Evolutionary conservation across 441 rosid species (phyloP).

Genomic region (Eugenia klotzschiana): DNA sequence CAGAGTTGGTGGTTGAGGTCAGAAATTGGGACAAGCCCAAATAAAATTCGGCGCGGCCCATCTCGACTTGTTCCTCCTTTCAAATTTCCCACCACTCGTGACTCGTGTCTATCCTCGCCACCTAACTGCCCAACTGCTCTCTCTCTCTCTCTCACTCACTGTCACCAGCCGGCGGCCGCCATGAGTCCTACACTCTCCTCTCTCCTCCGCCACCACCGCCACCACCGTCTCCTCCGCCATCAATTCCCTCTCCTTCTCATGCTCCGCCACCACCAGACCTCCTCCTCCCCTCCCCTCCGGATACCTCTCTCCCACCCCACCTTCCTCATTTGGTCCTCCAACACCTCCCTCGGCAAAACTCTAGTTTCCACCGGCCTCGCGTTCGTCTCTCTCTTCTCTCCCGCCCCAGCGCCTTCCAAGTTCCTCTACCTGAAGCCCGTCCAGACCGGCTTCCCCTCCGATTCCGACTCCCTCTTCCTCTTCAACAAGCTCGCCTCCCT

Average conservation of each 20-base stretch:
- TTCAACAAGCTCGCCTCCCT: slow-evolving; percentile 51
- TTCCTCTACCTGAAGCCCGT: slow-evolving; percentile 69
- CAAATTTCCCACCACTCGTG: slow-evolving; percentile 3
- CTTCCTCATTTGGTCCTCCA: slow-evolving; percentile 67
- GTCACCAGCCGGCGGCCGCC: slow-evolving; percentile 1
- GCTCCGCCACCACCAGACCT: slow-evolving; percentile 4
- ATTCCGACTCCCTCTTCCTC: slow-evolving; percentile 73
- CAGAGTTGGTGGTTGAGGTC: neutral
- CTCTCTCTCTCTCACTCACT: neutral
- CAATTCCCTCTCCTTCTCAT: neutral
- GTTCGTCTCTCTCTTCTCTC: slow-evolving; percentile 53
- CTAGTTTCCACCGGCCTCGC: slow-evolving; percentile 87
- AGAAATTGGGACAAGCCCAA: neutral
- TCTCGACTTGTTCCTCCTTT: neutral
- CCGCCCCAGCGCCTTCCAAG: slow-evolving; percentile 17
- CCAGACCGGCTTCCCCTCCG: slow-evolving; percentile 85
- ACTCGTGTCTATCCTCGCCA: neutral
- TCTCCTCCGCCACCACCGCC: slow-evolving; percentile 11
- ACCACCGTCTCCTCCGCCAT: slow-evolving; percentile 3
- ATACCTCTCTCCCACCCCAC: slow-evolving; percentile 65
- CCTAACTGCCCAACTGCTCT: neutral
- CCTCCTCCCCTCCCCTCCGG: slow-evolving; percentile 7
- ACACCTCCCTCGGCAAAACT: slow-evolving; percentile 92
- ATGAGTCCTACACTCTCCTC: neutral
- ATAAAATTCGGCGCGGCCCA: neutral